Conservation (phyloP, 768 basidiomycete species). For the Inosperma sp. region DNA sequence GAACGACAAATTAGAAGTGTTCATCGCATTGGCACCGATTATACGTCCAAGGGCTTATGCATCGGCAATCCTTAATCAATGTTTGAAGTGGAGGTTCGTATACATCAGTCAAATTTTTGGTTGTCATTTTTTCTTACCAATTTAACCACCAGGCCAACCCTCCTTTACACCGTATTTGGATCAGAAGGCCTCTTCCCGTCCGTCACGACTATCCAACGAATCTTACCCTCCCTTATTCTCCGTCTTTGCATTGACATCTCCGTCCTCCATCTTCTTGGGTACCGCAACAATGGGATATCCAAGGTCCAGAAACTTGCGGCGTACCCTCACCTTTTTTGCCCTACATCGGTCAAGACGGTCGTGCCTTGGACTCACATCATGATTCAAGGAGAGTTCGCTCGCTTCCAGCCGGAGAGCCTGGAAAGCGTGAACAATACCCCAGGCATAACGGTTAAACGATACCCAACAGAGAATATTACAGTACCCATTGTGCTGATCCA, state of each 20-base stretch:
- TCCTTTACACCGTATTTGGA: constrained; percentile 14
- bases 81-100: constrained; percentile 15
- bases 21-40: constrained; percentile 55
- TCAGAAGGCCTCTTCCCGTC: constrained; percentile 14
- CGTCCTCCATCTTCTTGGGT: constrained; percentile 12
- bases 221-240: constrained; percentile 15
- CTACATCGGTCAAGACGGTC: constrained; percentile 20
- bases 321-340: constrained; percentile 18
- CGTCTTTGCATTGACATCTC: constrained; percentile 12
- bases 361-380: constrained; percentile 21
- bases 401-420: constrained; percentile 9
- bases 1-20: constrained; percentile 75
- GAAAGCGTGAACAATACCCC: background rate
- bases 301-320: constrained; percentile 15
- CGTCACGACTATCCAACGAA: constrained; percentile 15
- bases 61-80: constrained; percentile 6
- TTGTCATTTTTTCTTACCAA: background rate
- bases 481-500: constrained; percentile 18
- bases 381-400: constrained; percentile 14
- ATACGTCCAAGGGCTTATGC: constrained; percentile 17
- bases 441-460: constrained; percentile 1
- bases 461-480: constrained; percentile 16
- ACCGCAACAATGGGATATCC: constrained; percentile 15
- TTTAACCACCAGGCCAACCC: constrained; percentile 10
- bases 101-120: background rate